phyloP scores from a whole-genome alignment of 805 yeast genomes.

The Candida tallmaniae region DNA sequence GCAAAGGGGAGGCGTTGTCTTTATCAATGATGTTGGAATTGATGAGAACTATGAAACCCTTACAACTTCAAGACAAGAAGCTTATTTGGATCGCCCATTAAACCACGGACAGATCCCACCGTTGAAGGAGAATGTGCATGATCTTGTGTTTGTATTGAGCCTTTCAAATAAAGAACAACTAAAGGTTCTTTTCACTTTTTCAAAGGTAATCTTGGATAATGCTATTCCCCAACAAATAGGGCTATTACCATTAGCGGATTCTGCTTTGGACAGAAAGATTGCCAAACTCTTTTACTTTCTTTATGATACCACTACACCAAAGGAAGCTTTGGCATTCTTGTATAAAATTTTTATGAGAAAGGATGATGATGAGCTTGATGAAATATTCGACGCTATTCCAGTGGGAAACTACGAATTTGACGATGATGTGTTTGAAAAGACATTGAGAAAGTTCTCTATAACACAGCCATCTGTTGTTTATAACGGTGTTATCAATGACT shows the following conservation, averaged over 20 bases:
- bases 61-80: constrained; percentile 37
- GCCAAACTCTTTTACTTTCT: constrained; percentile 33
- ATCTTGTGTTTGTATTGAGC: constrained; percentile 64
- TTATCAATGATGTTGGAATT: constrained; percentile 70
- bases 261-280: constrained; percentile 22
- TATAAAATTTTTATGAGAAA: constrained; percentile 31
- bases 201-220: constrained; percentile 47
- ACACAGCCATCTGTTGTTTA: constrained; percentile 51
- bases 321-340: constrained; percentile 37
- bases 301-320: constrained; percentile 22
- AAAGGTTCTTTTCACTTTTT: constrained; percentile 43
- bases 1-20: constrained; percentile 46
- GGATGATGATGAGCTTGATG: constrained; percentile 19
- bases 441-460: constrained; percentile 31
- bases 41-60: constrained; percentile 52
- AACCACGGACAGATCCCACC: constrained; percentile 62
- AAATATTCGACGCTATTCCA: constrained; percentile 10
- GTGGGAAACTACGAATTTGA: constrained; percentile 15
- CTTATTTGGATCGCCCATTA: constrained; percentile 30
- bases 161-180: constrained; percentile 51
- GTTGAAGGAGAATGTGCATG: constrained; percentile 69
- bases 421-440: constrained; percentile 15
- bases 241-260: constrained; percentile 55
- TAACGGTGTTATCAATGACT: constrained; percentile 65
- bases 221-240: constrained; percentile 81